Conservation (phyloP, 2,329 filamentous ascomycete species). For the Blastomyces emzantsi region DNA sequence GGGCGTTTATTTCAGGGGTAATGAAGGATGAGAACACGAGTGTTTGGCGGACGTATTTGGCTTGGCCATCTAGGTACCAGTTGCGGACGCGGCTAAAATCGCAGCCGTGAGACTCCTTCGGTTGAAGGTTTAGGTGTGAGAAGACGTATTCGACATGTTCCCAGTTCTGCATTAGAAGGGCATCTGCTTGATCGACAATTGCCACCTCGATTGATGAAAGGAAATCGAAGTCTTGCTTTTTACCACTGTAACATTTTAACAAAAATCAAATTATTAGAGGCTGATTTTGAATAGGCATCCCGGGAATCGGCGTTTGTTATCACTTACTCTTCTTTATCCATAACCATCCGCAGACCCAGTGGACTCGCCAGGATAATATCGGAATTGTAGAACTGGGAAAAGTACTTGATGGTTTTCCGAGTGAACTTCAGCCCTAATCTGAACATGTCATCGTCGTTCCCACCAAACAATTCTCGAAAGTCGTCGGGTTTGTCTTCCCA, state of each 20-base stretch:
- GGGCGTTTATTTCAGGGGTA: slow-evolving; percentile 75
- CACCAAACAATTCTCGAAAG: slow-evolving; percentile 80
- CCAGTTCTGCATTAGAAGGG: slow-evolving; percentile 96
- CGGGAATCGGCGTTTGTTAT: slow-evolving; percentile 28
- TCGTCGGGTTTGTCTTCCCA: slow-evolving; percentile 70
- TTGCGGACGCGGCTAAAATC: slow-evolving; percentile 84
- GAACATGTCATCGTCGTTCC: slow-evolving; percentile 97
- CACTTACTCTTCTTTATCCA: slow-evolving; percentile 63
- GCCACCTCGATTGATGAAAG: slow-evolving; percentile 88
- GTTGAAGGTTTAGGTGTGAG: slow-evolving; percentile 81
- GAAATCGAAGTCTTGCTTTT: slow-evolving; percentile 75
- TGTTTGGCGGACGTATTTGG: slow-evolving; percentile 74
- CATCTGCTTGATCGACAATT: slow-evolving; percentile 84
- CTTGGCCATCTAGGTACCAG: slow-evolving; percentile 89
- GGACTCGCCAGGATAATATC: slow-evolving; percentile 91
- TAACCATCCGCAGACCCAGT: slow-evolving; percentile 78
- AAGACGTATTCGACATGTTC: slow-evolving; percentile 91
- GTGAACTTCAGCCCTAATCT: slow-evolving; percentile 94
- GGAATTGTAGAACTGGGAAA: slow-evolving; percentile 90
- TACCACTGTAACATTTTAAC: slow-evolving; percentile 35
- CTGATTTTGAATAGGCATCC: slow-evolving; percentile 22
- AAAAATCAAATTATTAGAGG: background rate
- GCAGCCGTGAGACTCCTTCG: slow-evolving; percentile 80
- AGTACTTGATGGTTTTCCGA: slow-evolving; percentile 89
- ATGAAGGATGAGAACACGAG: slow-evolving; percentile 73